Conservation (phyloP, 2,329 filamentous ascomycete species). For the Colletotrichum viniferum region DNA sequence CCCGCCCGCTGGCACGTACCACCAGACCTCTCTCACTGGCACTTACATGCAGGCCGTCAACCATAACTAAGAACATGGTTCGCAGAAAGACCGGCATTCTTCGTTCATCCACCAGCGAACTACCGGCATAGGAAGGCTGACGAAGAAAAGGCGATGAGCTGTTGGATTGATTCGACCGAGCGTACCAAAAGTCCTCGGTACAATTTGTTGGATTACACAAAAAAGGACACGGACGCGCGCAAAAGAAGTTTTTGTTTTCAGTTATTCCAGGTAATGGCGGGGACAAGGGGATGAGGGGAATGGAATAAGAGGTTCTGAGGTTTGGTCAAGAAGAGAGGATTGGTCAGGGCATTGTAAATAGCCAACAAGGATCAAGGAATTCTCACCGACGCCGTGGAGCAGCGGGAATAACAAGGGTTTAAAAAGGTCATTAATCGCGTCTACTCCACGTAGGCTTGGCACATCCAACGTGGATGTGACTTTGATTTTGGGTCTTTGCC, state of each 20-base stretch:
- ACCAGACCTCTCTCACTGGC: not conserved
- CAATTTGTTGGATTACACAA: not conserved
- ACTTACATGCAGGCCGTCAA: not conserved
- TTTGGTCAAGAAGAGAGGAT: not conserved
- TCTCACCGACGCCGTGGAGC: not conserved
- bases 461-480: not conserved
- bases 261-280: not conserved
- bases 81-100: not conserved
- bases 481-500: not conserved
- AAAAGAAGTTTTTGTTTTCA: not conserved
- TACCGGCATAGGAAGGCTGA: not conserved
- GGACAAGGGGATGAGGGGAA: not conserved
- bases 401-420: not conserved
- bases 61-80: not conserved
- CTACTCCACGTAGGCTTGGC: not conserved
- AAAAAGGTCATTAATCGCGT: not conserved
- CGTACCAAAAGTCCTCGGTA: not conserved
- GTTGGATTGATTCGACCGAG: not conserved
- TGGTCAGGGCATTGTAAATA: not conserved
- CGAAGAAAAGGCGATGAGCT: not conserved
- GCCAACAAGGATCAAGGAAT: not conserved
- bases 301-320: not conserved
- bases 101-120: not conserved
- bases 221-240: not conserved
- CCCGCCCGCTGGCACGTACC: not conserved